Percentiles rank a stretch among this genome's conserved stretches.
Conservation (phyloP, 805 yeast species). For the Metschnikowia continentalis region DNA sequence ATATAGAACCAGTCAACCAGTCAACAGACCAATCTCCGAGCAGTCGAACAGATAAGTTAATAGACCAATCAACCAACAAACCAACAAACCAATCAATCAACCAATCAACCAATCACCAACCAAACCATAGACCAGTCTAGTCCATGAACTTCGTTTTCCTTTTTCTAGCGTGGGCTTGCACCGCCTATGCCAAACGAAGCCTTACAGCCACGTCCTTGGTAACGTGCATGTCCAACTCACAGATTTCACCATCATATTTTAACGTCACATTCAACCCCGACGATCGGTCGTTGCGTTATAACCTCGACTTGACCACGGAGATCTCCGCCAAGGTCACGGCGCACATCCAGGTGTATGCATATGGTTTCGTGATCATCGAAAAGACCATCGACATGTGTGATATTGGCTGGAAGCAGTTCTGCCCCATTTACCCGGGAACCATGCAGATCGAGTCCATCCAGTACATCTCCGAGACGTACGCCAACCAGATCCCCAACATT, state of each 20-base stretch:
- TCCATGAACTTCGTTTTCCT: constrained; percentile 10
- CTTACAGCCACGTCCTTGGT: constrained; percentile 71
- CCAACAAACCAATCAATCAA: too few species aligned
- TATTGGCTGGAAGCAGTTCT: constrained; percentile 77
- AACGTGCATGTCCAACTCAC: constrained; percentile 77
- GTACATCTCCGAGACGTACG: constrained; percentile 49
- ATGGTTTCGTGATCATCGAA: constrained; percentile 71
- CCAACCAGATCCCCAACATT: constrained; percentile 68
- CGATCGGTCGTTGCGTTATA: constrained; percentile 60
- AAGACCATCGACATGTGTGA: constrained; percentile 59
- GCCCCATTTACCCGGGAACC: constrained; percentile 81
- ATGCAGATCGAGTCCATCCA: constrained; percentile 71
- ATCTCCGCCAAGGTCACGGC: constrained; percentile 66
- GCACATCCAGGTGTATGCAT: constrained; percentile 72
- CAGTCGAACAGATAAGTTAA: too few species aligned
- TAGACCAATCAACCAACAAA: too few species aligned
- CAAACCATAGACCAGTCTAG: too few species aligned
- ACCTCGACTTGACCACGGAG: constrained; percentile 64
- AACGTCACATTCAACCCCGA: constrained; percentile 75
- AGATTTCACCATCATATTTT: constrained; percentile 68
- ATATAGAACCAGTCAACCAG: too few species aligned
- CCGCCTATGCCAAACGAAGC: constrained; percentile 21
- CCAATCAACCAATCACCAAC: too few species aligned
- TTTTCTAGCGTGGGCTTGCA: constrained; percentile 10
- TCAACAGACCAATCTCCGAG: too few species aligned